Conservation (phyloP, 208 protist species). For the Crithidia expoeki region DNA sequence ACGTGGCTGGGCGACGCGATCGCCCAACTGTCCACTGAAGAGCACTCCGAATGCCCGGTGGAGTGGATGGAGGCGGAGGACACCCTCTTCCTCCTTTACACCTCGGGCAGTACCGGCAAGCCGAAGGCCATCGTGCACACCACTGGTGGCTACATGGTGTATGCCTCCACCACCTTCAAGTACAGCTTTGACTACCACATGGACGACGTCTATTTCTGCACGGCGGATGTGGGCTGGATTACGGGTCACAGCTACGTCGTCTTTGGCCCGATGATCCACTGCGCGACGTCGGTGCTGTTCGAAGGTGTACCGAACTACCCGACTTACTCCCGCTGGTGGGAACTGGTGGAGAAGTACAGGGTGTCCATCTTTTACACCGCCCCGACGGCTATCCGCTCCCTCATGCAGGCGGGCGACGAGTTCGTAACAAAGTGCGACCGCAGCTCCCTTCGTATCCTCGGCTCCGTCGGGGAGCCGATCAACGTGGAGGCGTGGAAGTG, state of each 20-base stretch:
- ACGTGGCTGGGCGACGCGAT: slow-evolving; percentile 73
- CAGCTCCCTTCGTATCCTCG: slow-evolving; percentile 91
- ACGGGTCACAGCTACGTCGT: slow-evolving; percentile 98
- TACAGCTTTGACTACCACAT: slow-evolving; percentile 96
- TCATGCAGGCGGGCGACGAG: slow-evolving; percentile 83
- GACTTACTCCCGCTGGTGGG: slow-evolving; percentile 86
- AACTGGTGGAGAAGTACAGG: slow-evolving; percentile 94
- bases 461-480: slow-evolving; percentile 97
- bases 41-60: slow-evolving; percentile 59
- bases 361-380: slow-evolving; percentile 98
- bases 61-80: slow-evolving; percentile 95
- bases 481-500: slow-evolving; percentile 95
- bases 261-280: slow-evolving; percentile 98
- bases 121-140: slow-evolving; percentile 97
- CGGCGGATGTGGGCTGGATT: slow-evolving; percentile 95
- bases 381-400: slow-evolving; percentile 94
- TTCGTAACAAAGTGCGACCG: slow-evolving; percentile 75
- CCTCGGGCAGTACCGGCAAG: slow-evolving; percentile 96
- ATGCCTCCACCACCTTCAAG: slow-evolving; percentile 90
- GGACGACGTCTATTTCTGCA: slow-evolving; percentile 96
- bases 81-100: slow-evolving; percentile 98
- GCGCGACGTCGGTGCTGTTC: slow-evolving; percentile 95
- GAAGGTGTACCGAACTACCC: slow-evolving; percentile 96
- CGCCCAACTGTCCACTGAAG: slow-evolving; percentile 30
- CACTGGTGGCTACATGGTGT: slow-evolving; percentile 95